Evolutionary conservation across 2,329 filamentous ascomycete genomes (phyloP), one percentile per base, ranked within the genome.

Genomic region (Arthrobotrys conoides): DNA sequence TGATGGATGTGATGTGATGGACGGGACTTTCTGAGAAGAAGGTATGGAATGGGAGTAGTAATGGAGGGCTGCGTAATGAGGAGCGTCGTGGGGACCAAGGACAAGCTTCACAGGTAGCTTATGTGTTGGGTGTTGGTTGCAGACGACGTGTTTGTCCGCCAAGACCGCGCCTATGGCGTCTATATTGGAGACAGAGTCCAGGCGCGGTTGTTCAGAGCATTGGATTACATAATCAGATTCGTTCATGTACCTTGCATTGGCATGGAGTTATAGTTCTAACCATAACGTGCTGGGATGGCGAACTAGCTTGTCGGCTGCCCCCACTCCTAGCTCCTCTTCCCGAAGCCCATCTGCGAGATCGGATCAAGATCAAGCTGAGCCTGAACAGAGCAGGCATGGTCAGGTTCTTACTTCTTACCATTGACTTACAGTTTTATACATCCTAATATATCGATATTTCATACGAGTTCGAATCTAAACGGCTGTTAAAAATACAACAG

Each of bases 21-120:
- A 61, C 5, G 27, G 65, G 46, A 5, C 18, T 1, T 36, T 36
- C 33, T 12, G 1, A 36, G 22, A 36, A 22, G 22, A 24, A 22
- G 22, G 18, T 9, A 22, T 61, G 2, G 6, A 65, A 51, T 48
- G 41, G 53, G n/a, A 66, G 20, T 30, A 57, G 10, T 51, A 38
- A 49, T 27, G 65, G 71, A 61, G 66, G 57, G 72, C 68, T 77
- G 72, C 72, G 72, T 77, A 77, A 77, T 77, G 72, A 61, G 59
- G 49, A 71, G 72, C 71, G 71, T 71, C 27, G 27, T 30, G 27
- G 65, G 66, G 48, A 33, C 20, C 38, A n/a, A 10, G 12, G 51
- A 44, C 46, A 38, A 71, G 20, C 12, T 41, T n/a, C 44, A 20
- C 5, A 46, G 8, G n/a, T 20, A 46, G 44, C 44, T 46, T 30